Evolutionary conservation across 805 yeast species (phyloP), one percentile per base, ranked within the genome.

Genomic region (Lipomyces spencermartinsiae): DNA sequence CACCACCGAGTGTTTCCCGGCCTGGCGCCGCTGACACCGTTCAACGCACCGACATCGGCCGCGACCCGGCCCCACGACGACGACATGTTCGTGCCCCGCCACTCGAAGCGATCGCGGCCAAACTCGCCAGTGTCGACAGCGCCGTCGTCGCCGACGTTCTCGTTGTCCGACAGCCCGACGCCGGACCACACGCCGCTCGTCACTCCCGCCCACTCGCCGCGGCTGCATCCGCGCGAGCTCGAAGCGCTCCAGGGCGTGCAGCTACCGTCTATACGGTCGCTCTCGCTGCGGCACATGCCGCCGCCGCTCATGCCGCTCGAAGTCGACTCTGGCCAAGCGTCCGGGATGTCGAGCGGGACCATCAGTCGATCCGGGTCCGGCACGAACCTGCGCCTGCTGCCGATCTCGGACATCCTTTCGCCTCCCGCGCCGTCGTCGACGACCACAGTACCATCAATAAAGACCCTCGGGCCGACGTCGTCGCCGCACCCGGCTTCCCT

Each of bases 161-260:
- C 80, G 14, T 39, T 53, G 14, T 75, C 80, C 1, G 74, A 73
- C 2, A 78, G 81, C 25, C 83, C 83, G 12, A 75, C 79, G 2
- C 83, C 80, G 4, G 80, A 79, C 58, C 78, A 79, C 70, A 82
- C 84, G 9, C 84, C 84, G 29, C 74, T 82, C 63, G 80, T 75
- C 46, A 82, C 84, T 14, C 84, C 84, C 7, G 82, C 82, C 2
- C 84, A 80, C 67, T 81, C 84, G 34, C 84, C 84, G 34, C 75
- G 83, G 6, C 72, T 82, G 39, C 79, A 75, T 16, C 78, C 84
- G n/a, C 75, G 79, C 5, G 80, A 76, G 53, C 72, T 76, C 49
- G 76, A 71, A 19, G 77, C 77, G 14, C 65, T 72, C 22, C 74
- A 72, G 25, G 78, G 76, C 39, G 73, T 78, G 12, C 81, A 78